Evolutionary conservation across 2,329 filamentous ascomycete genomes (phyloP).

Genomic region (Sclerotinia minor): DNA sequence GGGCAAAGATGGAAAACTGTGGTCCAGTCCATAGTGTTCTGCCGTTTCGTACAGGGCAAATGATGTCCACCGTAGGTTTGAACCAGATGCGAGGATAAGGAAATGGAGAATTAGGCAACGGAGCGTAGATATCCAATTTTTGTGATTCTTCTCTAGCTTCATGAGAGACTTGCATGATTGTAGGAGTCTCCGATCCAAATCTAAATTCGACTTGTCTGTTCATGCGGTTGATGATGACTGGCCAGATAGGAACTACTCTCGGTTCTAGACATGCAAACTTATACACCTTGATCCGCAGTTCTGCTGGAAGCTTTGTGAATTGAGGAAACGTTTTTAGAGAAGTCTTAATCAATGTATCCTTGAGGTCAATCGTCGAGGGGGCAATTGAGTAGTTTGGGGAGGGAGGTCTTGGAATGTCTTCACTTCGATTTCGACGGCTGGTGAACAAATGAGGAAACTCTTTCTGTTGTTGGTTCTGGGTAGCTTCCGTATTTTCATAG

Average conservation of each 20-base stretch:
- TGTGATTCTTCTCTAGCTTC: neutral
- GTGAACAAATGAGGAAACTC: neutral
- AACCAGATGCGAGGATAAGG: neutral
- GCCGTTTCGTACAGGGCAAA: neutral
- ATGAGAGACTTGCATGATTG: neutral
- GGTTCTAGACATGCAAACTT: conserved; percentile 7
- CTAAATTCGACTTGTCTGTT: neutral
- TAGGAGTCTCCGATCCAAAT: neutral
- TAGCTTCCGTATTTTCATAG: neutral
- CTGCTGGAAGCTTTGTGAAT: neutral
- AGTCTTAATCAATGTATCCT: neutral
- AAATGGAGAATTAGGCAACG: rapidly evolving
- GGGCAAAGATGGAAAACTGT: neutral
- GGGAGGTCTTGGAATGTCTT: neutral
- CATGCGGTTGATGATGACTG: neutral
- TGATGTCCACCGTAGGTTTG: neutral
- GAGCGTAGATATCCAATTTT: neutral
- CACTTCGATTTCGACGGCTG: neutral
- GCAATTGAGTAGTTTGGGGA: neutral
- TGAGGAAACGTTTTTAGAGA: neutral
- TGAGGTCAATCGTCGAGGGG: neutral
- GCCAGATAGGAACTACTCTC: neutral
- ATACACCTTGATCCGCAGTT: neutral
- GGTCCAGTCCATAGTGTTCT: neutral
- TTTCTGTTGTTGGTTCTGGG: neutral